These are phyloP conservation scores for Suillus spraguei DNA, from an alignment of 768 basidiomycete genomes.

Conservation along the genomic window DNA sequence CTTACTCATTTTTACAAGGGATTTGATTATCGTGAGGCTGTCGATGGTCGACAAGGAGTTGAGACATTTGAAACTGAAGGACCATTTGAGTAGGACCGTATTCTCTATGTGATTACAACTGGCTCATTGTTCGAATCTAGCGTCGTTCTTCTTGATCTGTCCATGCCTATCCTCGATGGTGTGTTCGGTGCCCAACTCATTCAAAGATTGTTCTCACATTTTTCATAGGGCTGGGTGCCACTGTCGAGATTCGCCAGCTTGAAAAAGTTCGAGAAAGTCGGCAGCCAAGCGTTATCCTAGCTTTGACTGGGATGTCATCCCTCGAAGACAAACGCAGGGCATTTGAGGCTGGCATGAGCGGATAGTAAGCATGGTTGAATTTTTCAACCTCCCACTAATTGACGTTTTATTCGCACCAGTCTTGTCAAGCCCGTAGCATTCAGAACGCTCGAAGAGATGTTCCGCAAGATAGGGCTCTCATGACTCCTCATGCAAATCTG, in stretches of 20 bases:
- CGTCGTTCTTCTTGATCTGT: slow-evolving; percentile 84
- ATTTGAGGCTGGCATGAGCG: slow-evolving; percentile 92
- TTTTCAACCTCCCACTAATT: not conserved
- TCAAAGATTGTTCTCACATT: not conserved
- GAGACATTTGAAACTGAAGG: slow-evolving; percentile 69
- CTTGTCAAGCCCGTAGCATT: slow-evolving; percentile 97
- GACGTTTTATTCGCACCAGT: slow-evolving; percentile 39
- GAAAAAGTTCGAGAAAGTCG: slow-evolving; percentile 48
- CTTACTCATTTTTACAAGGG: slow-evolving; percentile 42
- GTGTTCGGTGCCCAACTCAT: slow-evolving; percentile 17
- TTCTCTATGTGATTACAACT: slow-evolving; percentile 7
- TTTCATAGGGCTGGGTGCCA: slow-evolving; percentile 76
- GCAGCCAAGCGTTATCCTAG: slow-evolving; percentile 64
- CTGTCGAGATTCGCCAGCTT: slow-evolving; percentile 76
- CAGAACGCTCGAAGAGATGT: slow-evolving; percentile 85
- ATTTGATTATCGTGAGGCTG: slow-evolving; percentile 76
- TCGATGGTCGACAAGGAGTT: slow-evolving; percentile 86
- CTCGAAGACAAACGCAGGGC: slow-evolving; percentile 90
- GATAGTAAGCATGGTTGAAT: slow-evolving; percentile 64
- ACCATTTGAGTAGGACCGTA: slow-evolving; percentile 77
- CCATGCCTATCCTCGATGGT: slow-evolving; percentile 95
- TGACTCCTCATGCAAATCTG: slow-evolving; percentile 25
- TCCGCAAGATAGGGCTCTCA: slow-evolving; percentile 64
- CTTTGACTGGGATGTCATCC: slow-evolving; percentile 92
- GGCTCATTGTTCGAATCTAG: slow-evolving; percentile 39